phyloP scores from a whole-genome alignment of 75 land plant species.

The Pseudotsuga menziesii region DNA sequence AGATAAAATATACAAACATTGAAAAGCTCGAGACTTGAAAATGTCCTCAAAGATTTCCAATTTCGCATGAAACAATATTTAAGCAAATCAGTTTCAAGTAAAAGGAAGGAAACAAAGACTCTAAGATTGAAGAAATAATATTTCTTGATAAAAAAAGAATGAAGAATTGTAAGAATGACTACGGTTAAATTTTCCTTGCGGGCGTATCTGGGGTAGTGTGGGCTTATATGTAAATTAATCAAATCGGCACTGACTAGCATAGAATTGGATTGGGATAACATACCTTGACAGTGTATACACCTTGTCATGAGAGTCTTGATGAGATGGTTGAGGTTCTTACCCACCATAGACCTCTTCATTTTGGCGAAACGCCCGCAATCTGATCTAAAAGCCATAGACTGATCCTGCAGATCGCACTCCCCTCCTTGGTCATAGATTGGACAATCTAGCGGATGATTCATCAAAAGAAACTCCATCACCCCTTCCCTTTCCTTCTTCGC shows the following conservation, averaged over 20 bases:
- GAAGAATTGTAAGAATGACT: background rate
- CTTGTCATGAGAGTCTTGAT: conserved; percentile 99
- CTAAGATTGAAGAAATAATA: background rate
- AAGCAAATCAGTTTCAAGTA: background rate
- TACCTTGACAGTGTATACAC: conserved; percentile 98
- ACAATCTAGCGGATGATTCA: conserved; percentile 98
- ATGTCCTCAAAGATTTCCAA: background rate
- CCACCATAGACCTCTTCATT: conserved; percentile 87
- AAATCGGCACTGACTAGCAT: background rate
- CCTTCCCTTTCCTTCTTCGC: conserved; percentile 97
- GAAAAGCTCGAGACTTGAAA: background rate
- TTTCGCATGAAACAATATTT: background rate
- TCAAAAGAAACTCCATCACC: conserved; percentile 95
- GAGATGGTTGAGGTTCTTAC: conserved; percentile 93
- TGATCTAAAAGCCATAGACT: conserved; percentile 96
- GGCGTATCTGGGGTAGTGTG: too few relatives aligned
- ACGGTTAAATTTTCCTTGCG: too few relatives aligned
- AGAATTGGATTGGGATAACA: background rate
- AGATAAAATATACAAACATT: too few relatives aligned
- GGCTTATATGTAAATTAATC: background rate
- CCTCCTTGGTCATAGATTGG: conserved; percentile 99
- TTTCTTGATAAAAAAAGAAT: background rate
- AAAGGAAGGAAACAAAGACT: background rate
- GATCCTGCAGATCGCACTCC: conserved; percentile 98
- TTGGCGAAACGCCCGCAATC: conserved; percentile 95